Percentiles rank a stretch among this genome's conserved stretches.
phyloP scores from a whole-genome alignment of 2,329 filamentous ascomycete species.

The Blastomyces silverae region DNA sequence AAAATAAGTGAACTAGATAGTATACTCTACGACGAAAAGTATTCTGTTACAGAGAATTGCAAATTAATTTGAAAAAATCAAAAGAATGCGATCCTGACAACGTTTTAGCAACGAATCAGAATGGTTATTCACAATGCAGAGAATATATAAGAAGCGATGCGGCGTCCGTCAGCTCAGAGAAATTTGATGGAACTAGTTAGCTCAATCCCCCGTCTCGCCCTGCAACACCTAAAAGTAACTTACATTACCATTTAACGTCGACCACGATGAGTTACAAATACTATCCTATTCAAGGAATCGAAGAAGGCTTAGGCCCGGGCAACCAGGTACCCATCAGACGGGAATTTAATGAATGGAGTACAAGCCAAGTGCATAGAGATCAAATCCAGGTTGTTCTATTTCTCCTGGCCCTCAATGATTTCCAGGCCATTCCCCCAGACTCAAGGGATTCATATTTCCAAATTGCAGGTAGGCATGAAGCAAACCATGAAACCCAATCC shows the following conservation, averaged over 20 bases:
- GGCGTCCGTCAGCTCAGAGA: background rate
- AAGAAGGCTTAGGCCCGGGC: background rate
- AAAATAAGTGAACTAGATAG: too few species aligned
- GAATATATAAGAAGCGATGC: too few species aligned
- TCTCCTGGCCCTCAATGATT: background rate
- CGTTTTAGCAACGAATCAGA: too few species aligned
- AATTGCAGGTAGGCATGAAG: conserved; percentile 7
- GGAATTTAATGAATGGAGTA: conserved; percentile 1
- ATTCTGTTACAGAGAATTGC: too few species aligned
- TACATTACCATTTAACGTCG: background rate
- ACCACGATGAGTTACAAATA: background rate
- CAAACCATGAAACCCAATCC: background rate
- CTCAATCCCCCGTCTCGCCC: background rate
- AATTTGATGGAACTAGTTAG: background rate
- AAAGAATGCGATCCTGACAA: too few species aligned
- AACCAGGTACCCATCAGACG: conserved; percentile 3
- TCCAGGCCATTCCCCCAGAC: background rate
- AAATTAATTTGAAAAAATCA: too few species aligned
- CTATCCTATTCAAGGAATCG: background rate
- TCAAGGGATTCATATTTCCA: conserved; percentile 8
- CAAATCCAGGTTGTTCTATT: conserved; percentile 7
- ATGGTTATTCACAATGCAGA: too few species aligned
- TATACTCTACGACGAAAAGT: too few species aligned
- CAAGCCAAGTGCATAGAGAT: background rate
- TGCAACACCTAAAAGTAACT: too few species aligned